phyloP scores from a whole-genome alignment of 148 eudicot genomes.

The Heliosperma pusillum region DNA sequence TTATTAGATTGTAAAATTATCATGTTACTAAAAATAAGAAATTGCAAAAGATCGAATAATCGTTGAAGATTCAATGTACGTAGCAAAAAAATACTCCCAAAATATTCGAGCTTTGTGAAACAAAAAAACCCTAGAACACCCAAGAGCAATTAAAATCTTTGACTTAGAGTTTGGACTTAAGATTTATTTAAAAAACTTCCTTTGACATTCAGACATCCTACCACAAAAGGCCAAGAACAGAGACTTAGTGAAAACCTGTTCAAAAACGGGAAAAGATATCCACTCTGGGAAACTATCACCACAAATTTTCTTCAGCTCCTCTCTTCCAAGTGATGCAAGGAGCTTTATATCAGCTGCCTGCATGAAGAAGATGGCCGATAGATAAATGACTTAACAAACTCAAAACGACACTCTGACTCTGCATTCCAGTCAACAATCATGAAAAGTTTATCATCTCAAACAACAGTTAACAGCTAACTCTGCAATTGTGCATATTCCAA shows the following conservation, averaged over 20 bases:
- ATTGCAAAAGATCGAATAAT: neutral
- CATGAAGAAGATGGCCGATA: neutral
- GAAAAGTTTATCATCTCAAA: neutral
- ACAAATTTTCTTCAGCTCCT: conserved; percentile 90
- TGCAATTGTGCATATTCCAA: neutral
- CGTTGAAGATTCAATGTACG: neutral
- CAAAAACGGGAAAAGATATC: conserved; percentile 93
- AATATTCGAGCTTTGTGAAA: neutral
- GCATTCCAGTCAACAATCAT: neutral
- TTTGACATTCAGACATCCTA: neutral
- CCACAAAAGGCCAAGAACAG: neutral
- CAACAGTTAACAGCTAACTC: neutral
- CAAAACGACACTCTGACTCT: conserved; percentile 1
- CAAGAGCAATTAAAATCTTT: neutral
- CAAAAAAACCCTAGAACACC: neutral
- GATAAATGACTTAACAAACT: neutral
- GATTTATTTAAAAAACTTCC: neutral
- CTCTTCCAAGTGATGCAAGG: conserved; percentile 77
- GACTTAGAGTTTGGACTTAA: neutral
- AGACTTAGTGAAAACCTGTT: conserved; percentile 52
- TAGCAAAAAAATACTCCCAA: neutral
- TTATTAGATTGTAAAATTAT: neutral
- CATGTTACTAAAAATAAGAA: neutral
- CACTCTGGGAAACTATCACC: conserved; percentile 93
- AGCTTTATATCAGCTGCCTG: conserved; percentile 93